Evolutionary conservation across 1,284 basidiomycete species (phyloP), one percentile per base, ranked within the genome.

Genomic region (Microbotryum saponariae): DNA sequence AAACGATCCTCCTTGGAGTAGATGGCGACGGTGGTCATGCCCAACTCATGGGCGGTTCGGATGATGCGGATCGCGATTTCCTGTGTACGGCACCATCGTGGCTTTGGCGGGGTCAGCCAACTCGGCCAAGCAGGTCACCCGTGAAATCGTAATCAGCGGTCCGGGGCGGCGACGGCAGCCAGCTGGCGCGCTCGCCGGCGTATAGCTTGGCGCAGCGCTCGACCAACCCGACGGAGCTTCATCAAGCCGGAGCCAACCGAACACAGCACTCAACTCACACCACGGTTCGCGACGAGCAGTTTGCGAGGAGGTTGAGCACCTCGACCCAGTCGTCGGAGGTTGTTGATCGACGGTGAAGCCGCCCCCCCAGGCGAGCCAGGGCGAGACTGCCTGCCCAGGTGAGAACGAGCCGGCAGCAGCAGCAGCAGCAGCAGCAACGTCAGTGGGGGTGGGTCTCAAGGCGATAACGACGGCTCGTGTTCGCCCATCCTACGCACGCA

Each of bases 31-130:
- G 94, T 97, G 76, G 94, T 90, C 92, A 98, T 96, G 44, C 93
- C 96, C 64, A 99, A 83, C 76, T 99, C 96, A 80, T 98, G 94
- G 59, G 96, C 91, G 3, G 96, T 97, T 74, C 96, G 83, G 83
- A 98, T 97, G 56, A 99, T 92, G 76, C 96, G 89, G 73, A 98
- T 93, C 37, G 96, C 96, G 76, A 99, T 99, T 87, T 99, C 94
- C 90, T 93, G 72, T 31, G 5, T 31, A 31, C 14, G 33, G 4
- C 37, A 12, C 4, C 67, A 29, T 44, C 45, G 56, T 51, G 51
- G 59, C 42, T 6, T n/a, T 33, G 29, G 37, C 45, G 31, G 16
- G 50, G 29, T 63, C n/a, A 47, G 49, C 56, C 33, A 23, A 25
- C 16, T 3, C 31, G 14, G 44, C 2, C 14, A 29, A 18, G 33